phyloP scores from a whole-genome alignment of 2,329 filamentous ascomycete species.

The Cucurbitaria berberidis region DNA sequence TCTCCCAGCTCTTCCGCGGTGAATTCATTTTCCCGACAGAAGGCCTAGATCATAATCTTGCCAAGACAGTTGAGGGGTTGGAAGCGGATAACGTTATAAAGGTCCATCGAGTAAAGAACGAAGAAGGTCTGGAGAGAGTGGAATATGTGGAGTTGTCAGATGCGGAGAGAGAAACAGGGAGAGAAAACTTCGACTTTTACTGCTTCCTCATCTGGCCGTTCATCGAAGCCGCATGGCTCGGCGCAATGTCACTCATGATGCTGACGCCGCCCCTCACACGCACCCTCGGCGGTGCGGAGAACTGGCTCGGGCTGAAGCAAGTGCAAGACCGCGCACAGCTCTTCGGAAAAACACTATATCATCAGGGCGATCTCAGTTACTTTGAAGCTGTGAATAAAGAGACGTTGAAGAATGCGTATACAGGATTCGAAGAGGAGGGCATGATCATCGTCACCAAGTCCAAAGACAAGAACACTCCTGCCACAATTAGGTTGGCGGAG shows the following conservation, averaged over 20 bases:
- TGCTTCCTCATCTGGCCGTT: slow-evolving; percentile 99
- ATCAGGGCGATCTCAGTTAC: slow-evolving; percentile 95
- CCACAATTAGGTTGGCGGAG: slow-evolving; percentile 71
- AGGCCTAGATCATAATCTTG: slow-evolving; percentile 78
- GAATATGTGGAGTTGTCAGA: slow-evolving; percentile 75
- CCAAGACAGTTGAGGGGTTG: slow-evolving; percentile 77
- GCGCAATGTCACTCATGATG: slow-evolving; percentile 85
- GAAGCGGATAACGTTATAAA: slow-evolving; percentile 80
- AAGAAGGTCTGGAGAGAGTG: slow-evolving; percentile 57
- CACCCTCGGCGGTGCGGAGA: slow-evolving; percentile 58
- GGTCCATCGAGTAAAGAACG: slow-evolving; percentile 58
- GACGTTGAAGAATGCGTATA: slow-evolving; percentile 91
- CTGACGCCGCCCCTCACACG: slow-evolving; percentile 70
- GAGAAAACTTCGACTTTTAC: slow-evolving; percentile 98
- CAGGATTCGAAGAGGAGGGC: slow-evolving; percentile 86
- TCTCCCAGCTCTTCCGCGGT: slow-evolving; percentile 88
- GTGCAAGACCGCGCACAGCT: slow-evolving; percentile 83
- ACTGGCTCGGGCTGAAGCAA: slow-evolving; percentile 79
- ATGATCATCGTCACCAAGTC: slow-evolving; percentile 76
- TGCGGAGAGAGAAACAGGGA: slow-evolving; percentile 74
- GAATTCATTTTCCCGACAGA: slow-evolving; percentile 97
- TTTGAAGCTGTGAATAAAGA: slow-evolving; percentile 99
- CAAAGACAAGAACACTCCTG: slow-evolving; percentile 66
- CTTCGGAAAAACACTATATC: slow-evolving; percentile 92
- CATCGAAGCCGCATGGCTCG: slow-evolving; percentile 92